Base-by-base conservation (phyloP, 1,284 basidiomycete genomes). In the Takashimella koratensis region DNA sequence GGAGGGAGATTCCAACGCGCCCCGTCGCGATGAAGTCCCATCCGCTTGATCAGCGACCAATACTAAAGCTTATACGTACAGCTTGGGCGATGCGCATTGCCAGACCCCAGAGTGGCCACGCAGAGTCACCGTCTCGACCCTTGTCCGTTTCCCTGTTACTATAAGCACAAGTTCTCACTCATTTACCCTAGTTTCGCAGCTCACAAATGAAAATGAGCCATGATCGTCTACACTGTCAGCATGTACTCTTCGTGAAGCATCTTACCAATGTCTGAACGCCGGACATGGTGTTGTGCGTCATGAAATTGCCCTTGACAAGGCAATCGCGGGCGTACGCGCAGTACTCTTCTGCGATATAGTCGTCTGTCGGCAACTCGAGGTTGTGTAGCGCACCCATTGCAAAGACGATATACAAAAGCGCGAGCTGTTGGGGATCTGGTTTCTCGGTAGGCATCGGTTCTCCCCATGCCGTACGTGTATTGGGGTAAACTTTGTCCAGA, bases 61-160 rank as follows among this genome's bases (percentile, higher is more conserved):
- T 27, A 23, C 24, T 5, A 45, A 23, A 46, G 54, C 63, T 49
- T 42, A n/a, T n/a, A n/a, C n/a, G n/a, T n/a, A 70, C 67, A 3
- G 68, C 67, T 22, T 66, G 58, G 20, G 66, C 63, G 13, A 70
- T 57, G 4, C 68, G 54, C 65, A 67, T 66, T 0, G 65, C 63
- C 3, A 71, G 41, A 23, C 71, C 71, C 67, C 70, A 70, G 8
- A 73, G 44, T 1, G 68, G 67, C 71, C 71, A 73, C 27, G 66
- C 62, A 0, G 53, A 57, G 52, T 73, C 70, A 3, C 70, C 71
- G 42, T 64, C 64, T 11, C 68, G 54, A 0, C 68, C 68, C 30
- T 57, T 56, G 30, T 70, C 68, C 16, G 64, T 67, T 41, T 66
- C 61, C 3, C 51, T 52, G 22, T 13, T n/a, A 30, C 11, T n/a